These are phyloP conservation scores for Filobasidium floriforme DNA, from an alignment of 768 basidiomycete species.

Conservation along the genomic window DNA sequence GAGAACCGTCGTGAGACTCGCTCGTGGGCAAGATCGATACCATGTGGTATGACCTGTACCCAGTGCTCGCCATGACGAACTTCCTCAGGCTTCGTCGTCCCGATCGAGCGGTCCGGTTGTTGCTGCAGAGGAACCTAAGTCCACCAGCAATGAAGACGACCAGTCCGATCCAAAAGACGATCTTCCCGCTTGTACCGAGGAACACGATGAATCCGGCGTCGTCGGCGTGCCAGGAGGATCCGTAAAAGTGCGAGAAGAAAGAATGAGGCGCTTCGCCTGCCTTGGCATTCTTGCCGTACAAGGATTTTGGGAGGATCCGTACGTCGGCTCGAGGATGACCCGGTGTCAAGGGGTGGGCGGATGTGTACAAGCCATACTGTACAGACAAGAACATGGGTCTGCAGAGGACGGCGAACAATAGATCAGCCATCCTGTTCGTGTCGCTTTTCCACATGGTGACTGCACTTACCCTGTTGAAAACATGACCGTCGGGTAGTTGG, in stretches of 20 bases:
- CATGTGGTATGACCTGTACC: slow-evolving; percentile 17
- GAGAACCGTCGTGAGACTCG: slow-evolving; percentile 10
- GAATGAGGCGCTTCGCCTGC: slow-evolving; percentile 73
- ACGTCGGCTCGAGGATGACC: slow-evolving; percentile 60
- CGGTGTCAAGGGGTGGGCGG: slow-evolving; percentile 48
- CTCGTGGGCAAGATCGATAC: slow-evolving; percentile 14
- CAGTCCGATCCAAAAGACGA: slow-evolving; percentile 75
- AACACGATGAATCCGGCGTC: slow-evolving; percentile 97
- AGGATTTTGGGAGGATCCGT: slow-evolving; percentile 83
- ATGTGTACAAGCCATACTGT: slow-evolving; percentile 75
- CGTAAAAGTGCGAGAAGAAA: slow-evolving; percentile 96
- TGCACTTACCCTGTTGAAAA: slow-evolving; percentile 68
- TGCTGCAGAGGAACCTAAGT: slow-evolving; percentile 48
- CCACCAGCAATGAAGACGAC: slow-evolving; percentile 64
- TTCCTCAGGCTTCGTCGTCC: slow-evolving; percentile 20
- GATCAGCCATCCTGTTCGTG: neutral
- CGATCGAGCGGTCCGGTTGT: slow-evolving; percentile 19
- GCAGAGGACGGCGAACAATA: neutral
- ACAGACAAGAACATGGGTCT: slow-evolving; percentile 95
- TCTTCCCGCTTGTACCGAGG: slow-evolving; percentile 79
- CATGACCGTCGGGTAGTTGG: slow-evolving; percentile 99
- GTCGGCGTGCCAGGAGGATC: slow-evolving; percentile 96
- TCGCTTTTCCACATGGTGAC: neutral
- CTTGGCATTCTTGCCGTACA: slow-evolving; percentile 96
- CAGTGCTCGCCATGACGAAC: slow-evolving; percentile 17